Percentiles rank a stretch among this genome's conserved stretches.
phyloP scores from a whole-genome alignment of 2,329 filamentous ascomycete species.

The Colletotrichum navitas region DNA sequence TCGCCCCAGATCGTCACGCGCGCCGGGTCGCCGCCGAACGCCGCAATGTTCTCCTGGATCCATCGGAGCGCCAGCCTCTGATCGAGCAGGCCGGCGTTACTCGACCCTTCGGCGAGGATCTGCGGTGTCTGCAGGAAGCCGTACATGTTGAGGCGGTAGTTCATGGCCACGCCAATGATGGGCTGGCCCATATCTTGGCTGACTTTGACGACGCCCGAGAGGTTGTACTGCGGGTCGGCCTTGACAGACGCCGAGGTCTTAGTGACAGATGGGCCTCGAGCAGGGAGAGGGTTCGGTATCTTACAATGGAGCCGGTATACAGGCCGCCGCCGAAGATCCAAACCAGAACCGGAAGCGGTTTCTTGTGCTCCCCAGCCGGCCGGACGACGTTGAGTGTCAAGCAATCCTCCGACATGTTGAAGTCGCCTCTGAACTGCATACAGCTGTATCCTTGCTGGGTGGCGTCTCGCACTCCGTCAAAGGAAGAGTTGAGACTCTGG shows the following conservation, averaged over 20 bases:
- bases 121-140: slow-evolving; percentile 65
- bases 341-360: slow-evolving; percentile 56
- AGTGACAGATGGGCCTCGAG: not conserved
- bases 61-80: slow-evolving; percentile 63
- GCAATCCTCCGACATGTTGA: slow-evolving; percentile 64
- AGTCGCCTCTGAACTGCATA: slow-evolving; percentile 58
- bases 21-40: slow-evolving; percentile 62
- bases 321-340: slow-evolving; percentile 74
- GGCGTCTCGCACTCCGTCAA: slow-evolving; percentile 54
- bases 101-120: slow-evolving; percentile 57
- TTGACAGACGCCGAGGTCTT: slow-evolving; percentile 31
- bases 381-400: slow-evolving; percentile 58
- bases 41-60: slow-evolving; percentile 66
- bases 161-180: slow-evolving; percentile 66
- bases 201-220: slow-evolving; percentile 70
- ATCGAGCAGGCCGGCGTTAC: slow-evolving; percentile 64
- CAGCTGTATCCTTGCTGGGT: slow-evolving; percentile 60
- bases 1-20: slow-evolving; percentile 64
- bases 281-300: not conserved
- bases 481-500: slow-evolving; percentile 54
- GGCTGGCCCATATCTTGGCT: slow-evolving; percentile 65
- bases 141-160: slow-evolving; percentile 66
- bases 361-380: slow-evolving; percentile 50
- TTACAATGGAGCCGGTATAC: slow-evolving; percentile 59
- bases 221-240: slow-evolving; percentile 71